Percentiles rank a stretch among this genome's conserved stretches.
phyloP scores from a whole-genome alignment of 1,284 basidiomycete species.

The Erythrobasidium hasegawianum region DNA sequence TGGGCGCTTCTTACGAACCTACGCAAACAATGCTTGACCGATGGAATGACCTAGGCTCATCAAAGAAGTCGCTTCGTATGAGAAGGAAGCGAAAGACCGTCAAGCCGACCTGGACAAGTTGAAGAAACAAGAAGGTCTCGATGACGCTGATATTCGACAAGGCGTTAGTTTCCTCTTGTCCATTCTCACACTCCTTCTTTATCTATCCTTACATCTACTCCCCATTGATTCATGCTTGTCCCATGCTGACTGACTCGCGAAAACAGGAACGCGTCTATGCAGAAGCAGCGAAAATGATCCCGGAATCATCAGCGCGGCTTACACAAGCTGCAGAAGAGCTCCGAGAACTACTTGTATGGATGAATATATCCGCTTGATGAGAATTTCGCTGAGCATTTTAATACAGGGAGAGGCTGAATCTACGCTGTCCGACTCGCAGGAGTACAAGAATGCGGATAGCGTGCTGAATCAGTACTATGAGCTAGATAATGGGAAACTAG shows the following conservation, averaged over 20 bases:
- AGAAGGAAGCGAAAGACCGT: slow-evolving; percentile 64
- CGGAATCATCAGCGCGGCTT: slow-evolving; percentile 61
- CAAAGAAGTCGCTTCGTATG: slow-evolving; percentile 69
- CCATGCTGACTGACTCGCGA: neutral
- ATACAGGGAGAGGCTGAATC: slow-evolving; percentile 51
- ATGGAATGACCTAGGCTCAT: slow-evolving; percentile 60
- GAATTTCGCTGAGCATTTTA: too few relatives aligned
- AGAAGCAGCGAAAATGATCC: slow-evolving; percentile 76
- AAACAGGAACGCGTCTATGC: slow-evolving; percentile 65
- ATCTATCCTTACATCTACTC: neutral
- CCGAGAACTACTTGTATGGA: slow-evolving; percentile 65
- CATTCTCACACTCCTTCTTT: slow-evolving; percentile 4
- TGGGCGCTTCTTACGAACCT: too few relatives aligned
- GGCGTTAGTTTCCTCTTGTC: too few relatives aligned
- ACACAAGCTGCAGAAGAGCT: slow-evolving; percentile 63
- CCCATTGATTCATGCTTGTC: neutral
- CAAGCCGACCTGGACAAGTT: slow-evolving; percentile 62
- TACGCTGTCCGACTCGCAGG: slow-evolving; percentile 55
- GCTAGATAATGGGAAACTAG: slow-evolving; percentile 19
- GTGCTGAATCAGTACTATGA: slow-evolving; percentile 26
- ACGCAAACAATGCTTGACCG: too few relatives aligned
- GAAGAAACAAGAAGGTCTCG: slow-evolving; percentile 58
- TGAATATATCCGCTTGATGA: too few relatives aligned
- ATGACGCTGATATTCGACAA: slow-evolving; percentile 76
- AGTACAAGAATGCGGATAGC: slow-evolving; percentile 36